Base-by-base conservation (phyloP, 352 stramenopile species). In the Globisporangium takayamanum region DNA sequence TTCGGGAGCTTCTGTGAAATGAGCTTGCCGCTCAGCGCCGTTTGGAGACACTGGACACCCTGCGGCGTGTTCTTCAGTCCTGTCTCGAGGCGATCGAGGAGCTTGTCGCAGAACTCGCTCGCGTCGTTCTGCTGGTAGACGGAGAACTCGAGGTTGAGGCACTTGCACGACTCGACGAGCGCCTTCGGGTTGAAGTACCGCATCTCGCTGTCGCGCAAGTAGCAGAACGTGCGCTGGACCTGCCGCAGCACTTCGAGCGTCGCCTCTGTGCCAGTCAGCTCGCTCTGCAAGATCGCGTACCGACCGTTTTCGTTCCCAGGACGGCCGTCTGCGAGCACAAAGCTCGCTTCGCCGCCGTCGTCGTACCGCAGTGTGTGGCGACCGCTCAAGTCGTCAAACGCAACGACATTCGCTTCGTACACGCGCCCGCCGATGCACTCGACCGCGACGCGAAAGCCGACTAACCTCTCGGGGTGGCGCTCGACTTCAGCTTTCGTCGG, bases 41-140 rank as follows among this genome's bases (percentile, higher is more conserved):
- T 70, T 41, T 89, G 72, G 11, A 96, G 67, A 53, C 87, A 96
- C 22, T 75, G 75, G 3, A 84, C 78, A 25, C 87, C 84, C 66
- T 94, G 83, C 22, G 87, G 82, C 6, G 87, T 96, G 14, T 69
- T 84, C 68, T 98, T 99, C 18, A 99, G 73, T 36, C 90, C 87
- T 1, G 90, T 98, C 65, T 99, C 97, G 7, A 99, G 69, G n/a
- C 94, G 81, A 81, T 99, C 97, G 39, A 99, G 79, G 12, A 99
- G 76, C 64, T 99, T 99, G 66, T 98, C 97, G 52, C 94, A 98
- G 80, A 99, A 99, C 69, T 99, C 97, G 28, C 88, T 97, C 3
- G 97, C 97, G 73, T 99, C 97, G 69, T 99, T 99, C 73, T 99
- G 97, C 68, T 99, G 97, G 73, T 98, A 99, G 8, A 99, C 94